These are phyloP conservation scores for Salinomyces thailandicus DNA, from an alignment of 2,329 filamentous ascomycete species.

Conservation along the genomic window DNA sequence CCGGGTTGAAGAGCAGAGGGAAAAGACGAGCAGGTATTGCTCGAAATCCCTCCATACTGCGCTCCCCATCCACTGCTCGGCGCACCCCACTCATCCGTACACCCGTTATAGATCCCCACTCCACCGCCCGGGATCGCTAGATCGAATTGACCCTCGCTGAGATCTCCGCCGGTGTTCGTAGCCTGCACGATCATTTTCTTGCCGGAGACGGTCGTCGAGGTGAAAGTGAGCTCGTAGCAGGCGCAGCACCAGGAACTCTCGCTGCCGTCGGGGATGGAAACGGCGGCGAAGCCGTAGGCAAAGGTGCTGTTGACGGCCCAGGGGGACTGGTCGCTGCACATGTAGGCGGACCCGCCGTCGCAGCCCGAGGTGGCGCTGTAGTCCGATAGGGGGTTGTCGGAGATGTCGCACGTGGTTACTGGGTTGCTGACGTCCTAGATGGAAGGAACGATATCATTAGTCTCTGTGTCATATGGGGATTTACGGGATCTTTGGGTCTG, in stretches of 20 bases:
- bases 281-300: constrained; percentile 56
- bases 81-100: constrained; percentile 26
- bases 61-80: constrained; percentile 1
- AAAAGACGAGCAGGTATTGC: constrained; percentile 42
- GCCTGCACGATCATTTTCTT: constrained; percentile 56
- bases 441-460: no score
- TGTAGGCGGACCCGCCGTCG: constrained; percentile 47
- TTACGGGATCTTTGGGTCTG: no score
- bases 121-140: constrained; percentile 43
- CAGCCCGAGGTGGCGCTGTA: constrained; percentile 44
- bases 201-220: constrained; percentile 43
- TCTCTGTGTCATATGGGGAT: no score
- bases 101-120: constrained; percentile 44
- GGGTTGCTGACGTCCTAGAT: constrained; percentile 40
- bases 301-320: constrained; percentile 50
- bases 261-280: constrained; percentile 43
- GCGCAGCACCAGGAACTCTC: constrained; percentile 57
- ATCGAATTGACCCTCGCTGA: constrained; percentile 50
- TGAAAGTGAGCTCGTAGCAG: constrained; percentile 54
- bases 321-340: constrained; percentile 52
- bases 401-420: constrained; percentile 44
- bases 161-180: constrained; percentile 52
- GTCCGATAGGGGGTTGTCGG: constrained; percentile 45
- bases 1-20: constrained; percentile 45
- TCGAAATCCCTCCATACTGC: constrained; percentile 48